Base-by-base conservation (phyloP, 169 alveolate genomes). In the Eimeria necatrix region DNA sequence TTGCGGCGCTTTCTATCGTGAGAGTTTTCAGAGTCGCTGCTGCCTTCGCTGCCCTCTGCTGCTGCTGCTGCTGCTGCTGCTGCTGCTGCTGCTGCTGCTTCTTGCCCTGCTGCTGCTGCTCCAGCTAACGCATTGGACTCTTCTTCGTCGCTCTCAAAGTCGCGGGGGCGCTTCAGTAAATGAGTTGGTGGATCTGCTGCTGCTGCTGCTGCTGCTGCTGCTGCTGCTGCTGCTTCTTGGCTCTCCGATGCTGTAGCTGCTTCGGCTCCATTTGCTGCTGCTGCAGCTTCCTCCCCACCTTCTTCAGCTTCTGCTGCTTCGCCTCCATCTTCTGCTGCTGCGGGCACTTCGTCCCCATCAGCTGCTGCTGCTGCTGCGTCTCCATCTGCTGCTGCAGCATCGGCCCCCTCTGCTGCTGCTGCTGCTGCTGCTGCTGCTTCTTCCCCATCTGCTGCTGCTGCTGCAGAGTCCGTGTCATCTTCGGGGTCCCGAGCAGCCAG, bases 81-180 rank as follows among this genome's bases (percentile, higher is more conserved):
- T 71, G 83, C 16, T 71, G 83, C 83, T 48, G 56, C 87, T 78
- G 87, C 87, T 78, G 10, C 87, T 8, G 12, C 87, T 26, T 20
- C 87, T 78, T 20, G 48, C 10, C 10, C 24, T 20, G 78, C 78
- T 41, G 51, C 68, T 8, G 53, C 26, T 9, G 59, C 64, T 9
- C n/a, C 10, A 4, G 64, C 53, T 51, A 8, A 9, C 16, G 49
- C 85, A 26, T 7, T 48, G 64, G 12, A 56, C 56, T n/a, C 61
- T 6, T 48, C 68, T 3, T 78, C 87, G 56, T 41, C 87, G 10
- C 8, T 24, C 53, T n/a, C 59, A 20, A 46, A 10, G 46, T 14
- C 87, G 22, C 87, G 87, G 8, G 56, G 87, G 64, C 64, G 87
- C 59, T 78, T 49, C 61, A n/a, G 5, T 10, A 20, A 18, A 3